Base-by-base conservation (phyloP, 331 rosid genomes). In the Malus hybrid region DNA sequence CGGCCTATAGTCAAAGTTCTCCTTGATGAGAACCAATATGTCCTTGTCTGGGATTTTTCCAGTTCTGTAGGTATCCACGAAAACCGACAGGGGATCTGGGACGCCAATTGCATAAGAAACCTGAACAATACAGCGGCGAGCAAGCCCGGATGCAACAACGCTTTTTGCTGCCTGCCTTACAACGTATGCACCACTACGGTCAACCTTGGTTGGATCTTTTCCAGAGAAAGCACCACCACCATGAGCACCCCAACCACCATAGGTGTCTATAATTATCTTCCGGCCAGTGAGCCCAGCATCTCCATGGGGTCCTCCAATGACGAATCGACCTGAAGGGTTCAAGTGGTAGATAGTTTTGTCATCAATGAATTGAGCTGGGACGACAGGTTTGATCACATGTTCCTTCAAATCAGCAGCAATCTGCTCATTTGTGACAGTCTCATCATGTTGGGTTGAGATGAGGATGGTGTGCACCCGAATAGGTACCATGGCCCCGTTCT, bases 161-260 rank as follows among this genome's bases (percentile, higher is more conserved):
- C 96, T 92, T 79, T 92, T 92, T 24, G 97, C 97, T 19, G 96
- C 97, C 82, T 92, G 97, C 81, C 97, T 84, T 33, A 84, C 97
- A 52, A 90, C 87, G 76, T 92, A 92, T 7, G 96, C 96, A 29
- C 93, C 97, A 67, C 97, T 91, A 33, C 96, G 80, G 73, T 91
- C 97, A 15, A 91, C 97, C 86, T 92, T 92, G 76, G 97, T 92
- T 69, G 97, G 96, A 66, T 92, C 97, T 87, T 89, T 92, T 52
- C 97, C 97, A 2, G 96, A 92, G 85, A 92, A 92, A 27, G 97
- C 97, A 81, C 97, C 97, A 69, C 97, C 97, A 78, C 96, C 97
- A 80, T 92, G 97, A 84, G 97, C 97, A 76, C 97, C 97, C 96
- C 97, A 92, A 20, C 97, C 96, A 12, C 97, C 97, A 57, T 90